These are phyloP conservation scores for sunflower (Helianthus annuus) DNA, from an alignment of 129 eudicot species.

Conservation along the genomic window HanXRQr2.0-SUNRISE NC_035437.2:121987094-121987593, in stretches of 20 bases:
- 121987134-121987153: slow-evolving; percentile 29
- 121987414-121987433: slow-evolving; percentile 76
- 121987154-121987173: slow-evolving; percentile 36
- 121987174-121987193: slow-evolving; percentile 2
- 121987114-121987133: slow-evolving; percentile 17
- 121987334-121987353: slow-evolving; percentile 74
- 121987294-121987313: slow-evolving; percentile 60
- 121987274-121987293: slow-evolving; percentile 29
- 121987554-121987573: slow-evolving; percentile 55
- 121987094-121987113: slow-evolving; percentile 33
- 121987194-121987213: not conserved
- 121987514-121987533: slow-evolving; percentile 67
- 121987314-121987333: slow-evolving; percentile 49
- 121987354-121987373: slow-evolving; percentile 72
- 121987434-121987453: slow-evolving; percentile 69
- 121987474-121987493: slow-evolving; percentile 53
- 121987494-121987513: slow-evolving; percentile 50
- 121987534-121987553: slow-evolving; percentile 57
- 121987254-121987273: slow-evolving; percentile 32
- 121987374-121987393: slow-evolving; percentile 85
- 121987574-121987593: not conserved
- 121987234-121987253: slow-evolving; percentile 38
- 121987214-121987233: slow-evolving; percentile 10
- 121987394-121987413: slow-evolving; percentile 80
- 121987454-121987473: slow-evolving; percentile 71